Evolutionary conservation across 2,329 filamentous ascomycete species (phyloP).

Genomic region (Xylaria sp.): DNA sequence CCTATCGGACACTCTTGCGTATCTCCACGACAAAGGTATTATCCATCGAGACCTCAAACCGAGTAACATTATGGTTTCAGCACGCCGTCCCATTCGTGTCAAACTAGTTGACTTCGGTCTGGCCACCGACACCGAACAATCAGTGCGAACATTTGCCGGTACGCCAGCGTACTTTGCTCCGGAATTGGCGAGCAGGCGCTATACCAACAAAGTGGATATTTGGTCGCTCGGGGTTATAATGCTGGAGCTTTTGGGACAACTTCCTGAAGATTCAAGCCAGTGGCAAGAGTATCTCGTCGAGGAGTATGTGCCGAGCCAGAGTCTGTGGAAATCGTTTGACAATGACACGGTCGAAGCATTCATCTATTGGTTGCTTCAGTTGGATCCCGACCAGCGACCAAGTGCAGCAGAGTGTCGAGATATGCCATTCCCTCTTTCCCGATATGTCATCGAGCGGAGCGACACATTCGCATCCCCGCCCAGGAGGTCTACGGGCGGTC

Average conservation of each 20-base stretch:
- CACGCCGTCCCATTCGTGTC: conserved; percentile 3
- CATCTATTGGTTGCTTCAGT: background rate
- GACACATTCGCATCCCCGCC: background rate
- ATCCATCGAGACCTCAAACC: conserved; percentile 29
- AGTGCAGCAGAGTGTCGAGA: background rate
- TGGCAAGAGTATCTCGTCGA: background rate
- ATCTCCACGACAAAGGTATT: conserved; percentile 4
- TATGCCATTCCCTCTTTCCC: background rate
- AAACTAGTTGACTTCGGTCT: conserved; percentile 24
- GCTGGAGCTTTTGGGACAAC: background rate
- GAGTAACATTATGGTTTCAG: conserved; percentile 14
- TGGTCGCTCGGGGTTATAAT: conserved; percentile 23
- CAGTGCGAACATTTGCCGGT: background rate
- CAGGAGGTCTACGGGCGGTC: background rate
- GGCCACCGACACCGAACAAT: background rate
- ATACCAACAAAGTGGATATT: conserved; percentile 23
- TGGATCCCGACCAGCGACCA: background rate
- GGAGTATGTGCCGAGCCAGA: background rate
- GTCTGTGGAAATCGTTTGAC: too few relatives aligned
- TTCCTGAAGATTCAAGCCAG: background rate
- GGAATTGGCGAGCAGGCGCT: background rate
- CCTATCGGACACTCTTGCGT: background rate
- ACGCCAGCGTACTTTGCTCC: background rate
- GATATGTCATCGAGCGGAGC: background rate
- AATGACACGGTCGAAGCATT: background rate